Percentiles rank a stretch among this genome's conserved stretches.
Conservation (phyloP, 306 rosid genomes). For the Adenanthera pavonina region DNA sequence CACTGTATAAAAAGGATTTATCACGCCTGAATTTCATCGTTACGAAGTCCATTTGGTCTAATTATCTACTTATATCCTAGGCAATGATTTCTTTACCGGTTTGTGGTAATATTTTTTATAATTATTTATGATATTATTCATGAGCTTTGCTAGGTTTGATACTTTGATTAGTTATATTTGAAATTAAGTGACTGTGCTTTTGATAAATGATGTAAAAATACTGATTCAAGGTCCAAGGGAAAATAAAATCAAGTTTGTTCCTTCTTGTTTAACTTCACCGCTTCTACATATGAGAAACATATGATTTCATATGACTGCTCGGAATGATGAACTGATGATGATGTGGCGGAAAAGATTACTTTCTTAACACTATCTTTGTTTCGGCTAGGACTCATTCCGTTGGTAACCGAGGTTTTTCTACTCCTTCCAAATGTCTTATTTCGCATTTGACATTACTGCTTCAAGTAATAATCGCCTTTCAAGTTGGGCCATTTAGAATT, state of each 20-base stretch:
- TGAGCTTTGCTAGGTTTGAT: background rate
- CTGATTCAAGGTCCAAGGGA: background rate
- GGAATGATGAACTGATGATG: background rate
- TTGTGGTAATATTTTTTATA: background rate
- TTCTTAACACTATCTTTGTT: background rate
- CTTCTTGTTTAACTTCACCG: background rate
- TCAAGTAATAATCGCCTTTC: background rate
- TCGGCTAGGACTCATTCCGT: background rate
- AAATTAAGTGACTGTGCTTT: background rate
- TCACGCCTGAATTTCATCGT: background rate
- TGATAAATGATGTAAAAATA: background rate
- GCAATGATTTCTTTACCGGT: background rate
- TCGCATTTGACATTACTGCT: background rate
- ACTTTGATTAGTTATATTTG: background rate
- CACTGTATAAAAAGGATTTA: background rate
- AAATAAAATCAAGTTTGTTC: background rate
- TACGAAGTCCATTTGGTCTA: background rate
- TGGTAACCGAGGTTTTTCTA: background rate
- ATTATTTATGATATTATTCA: background rate
- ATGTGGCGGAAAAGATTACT: background rate
- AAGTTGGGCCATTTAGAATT: background rate
- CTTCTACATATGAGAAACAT: background rate
- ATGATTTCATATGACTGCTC: background rate
- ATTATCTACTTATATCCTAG: background rate
- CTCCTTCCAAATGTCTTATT: background rate